These are phyloP conservation scores for Athelia psychrophila DNA, from an alignment of 1,284 basidiomycete genomes.

Conservation along the genomic window DNA sequence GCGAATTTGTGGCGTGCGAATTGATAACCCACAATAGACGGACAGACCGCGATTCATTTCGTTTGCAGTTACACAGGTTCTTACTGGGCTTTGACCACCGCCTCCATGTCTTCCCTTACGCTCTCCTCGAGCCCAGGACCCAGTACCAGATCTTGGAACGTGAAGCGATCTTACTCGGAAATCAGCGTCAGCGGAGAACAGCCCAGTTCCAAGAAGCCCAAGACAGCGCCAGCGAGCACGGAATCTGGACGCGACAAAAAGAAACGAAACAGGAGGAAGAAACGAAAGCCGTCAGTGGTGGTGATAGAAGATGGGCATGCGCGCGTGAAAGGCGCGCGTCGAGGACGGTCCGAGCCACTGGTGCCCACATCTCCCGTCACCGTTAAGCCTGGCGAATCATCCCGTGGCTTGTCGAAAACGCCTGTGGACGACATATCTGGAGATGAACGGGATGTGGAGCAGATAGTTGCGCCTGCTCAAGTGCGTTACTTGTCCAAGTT, in stretches of 20 bases:
- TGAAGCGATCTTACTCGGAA: slow-evolving; percentile 18
- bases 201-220: not conserved
- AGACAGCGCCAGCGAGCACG: not conserved
- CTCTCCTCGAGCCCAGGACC: slow-evolving; percentile 15
- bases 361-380: not conserved
- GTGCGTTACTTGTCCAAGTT: too few species aligned
- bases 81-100: not conserved
- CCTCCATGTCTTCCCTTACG: slow-evolving; percentile 17
- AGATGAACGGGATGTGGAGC: not conserved
- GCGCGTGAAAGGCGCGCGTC: not conserved
- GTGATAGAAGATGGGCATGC: not conserved
- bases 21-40: not conserved
- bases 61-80: not conserved
- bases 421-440: not conserved
- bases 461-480: not conserved
- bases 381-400: not conserved
- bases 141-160: slow-evolving; percentile 2
- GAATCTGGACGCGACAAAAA: not conserved
- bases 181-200: not conserved
- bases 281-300: not conserved
- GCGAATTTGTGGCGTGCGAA: not conserved
- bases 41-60: not conserved
- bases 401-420: not conserved
- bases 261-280: slow-evolving; percentile 5
- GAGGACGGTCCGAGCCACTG: not conserved